Base-by-base conservation (phyloP, 306 rosid genomes). In the Rubus idaeus region DNA sequence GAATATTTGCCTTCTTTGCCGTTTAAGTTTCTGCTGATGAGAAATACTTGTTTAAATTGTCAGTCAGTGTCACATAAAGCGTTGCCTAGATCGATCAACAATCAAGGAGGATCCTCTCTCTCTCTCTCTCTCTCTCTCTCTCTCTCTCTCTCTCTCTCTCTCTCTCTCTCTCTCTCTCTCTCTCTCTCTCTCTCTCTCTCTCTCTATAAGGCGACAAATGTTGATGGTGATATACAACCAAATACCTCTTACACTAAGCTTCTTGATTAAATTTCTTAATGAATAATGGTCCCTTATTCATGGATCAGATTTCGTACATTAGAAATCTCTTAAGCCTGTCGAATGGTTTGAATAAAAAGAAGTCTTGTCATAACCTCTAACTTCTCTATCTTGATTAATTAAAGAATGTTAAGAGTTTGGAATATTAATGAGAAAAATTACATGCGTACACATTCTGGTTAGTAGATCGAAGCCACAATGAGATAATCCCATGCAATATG, bases 191-290 rank as follows among this genome's bases (percentile, higher is more conserved):
- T 42, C 5, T 42, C 46, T 42, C 46, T 42, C 46, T 5, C 46
- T 30, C 35, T 30, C 35, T 30, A 1, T 11, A n/a, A 73, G 10
- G 26, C 45, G 37, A 74, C 58, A 74, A 9, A 26, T 23, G n/a
- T 60, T 74, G 77, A 74, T 60, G 69, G 56, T 26, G 77, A 74
- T 60, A 23, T 44, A 45, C 20, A 44, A 74, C 77, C 70, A 45
- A 74, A 74, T 60, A 45, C 77, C 70, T 60, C 37, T 4, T 56
- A 42, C 57, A 23, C 70, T 23, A 30, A 44, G 41, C 77, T 10
- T 72, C 51, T 71, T 49, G 21, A 23, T 20, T 3, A 3, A 57
- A n/a, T 9, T 12, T 17, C 13, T 26, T 30, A 61, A 30, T 41
- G 41, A 13, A 30, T 61, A 61, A 61, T 37, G 5, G n/a, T 35